These are phyloP conservation scores for Pichia sp. DNA, from an alignment of 1,139 yeast genomes.

Conservation along the genomic window DNA sequence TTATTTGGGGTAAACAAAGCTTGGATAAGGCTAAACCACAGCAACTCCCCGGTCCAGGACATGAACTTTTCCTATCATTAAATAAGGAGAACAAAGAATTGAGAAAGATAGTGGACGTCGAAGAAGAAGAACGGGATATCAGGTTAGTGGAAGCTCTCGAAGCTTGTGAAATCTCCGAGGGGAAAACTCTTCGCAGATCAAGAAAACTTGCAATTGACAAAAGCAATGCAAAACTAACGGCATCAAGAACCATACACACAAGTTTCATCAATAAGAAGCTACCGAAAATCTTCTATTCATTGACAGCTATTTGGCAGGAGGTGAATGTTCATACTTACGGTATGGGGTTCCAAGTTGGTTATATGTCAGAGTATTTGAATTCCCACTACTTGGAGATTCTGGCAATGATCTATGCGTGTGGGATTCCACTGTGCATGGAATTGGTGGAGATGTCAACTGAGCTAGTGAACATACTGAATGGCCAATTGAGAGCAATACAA, in stretches of 20 bases:
- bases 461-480: conserved; percentile 31
- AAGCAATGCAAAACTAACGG: conserved; percentile 16
- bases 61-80: conserved; percentile 29
- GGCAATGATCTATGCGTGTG: conserved; percentile 47
- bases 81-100: neutral
- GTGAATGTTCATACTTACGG: conserved; percentile 22
- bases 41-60: conserved; percentile 41
- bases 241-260: conserved; percentile 14
- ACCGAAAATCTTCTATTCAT: conserved; percentile 45
- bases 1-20: conserved; percentile 30
- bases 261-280: conserved; percentile 40
- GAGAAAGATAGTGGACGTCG: conserved; percentile 5
- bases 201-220: conserved; percentile 31
- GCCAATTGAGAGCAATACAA: conserved; percentile 9
- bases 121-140: conserved; percentile 18
- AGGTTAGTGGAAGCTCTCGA: conserved; percentile 7
- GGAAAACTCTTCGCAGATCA: conserved; percentile 47
- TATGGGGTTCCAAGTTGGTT: conserved; percentile 40
- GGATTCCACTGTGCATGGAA: conserved; percentile 47
- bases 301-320: conserved; percentile 49
- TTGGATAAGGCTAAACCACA: conserved; percentile 34
- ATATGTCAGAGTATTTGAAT: conserved; percentile 46
- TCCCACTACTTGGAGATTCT: conserved; percentile 57
- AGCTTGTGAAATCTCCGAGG: conserved; percentile 19
- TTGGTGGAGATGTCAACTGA: conserved; percentile 54